Base-by-base conservation (phyloP, 441 rosid genomes). In the Populus hybrid region DNA sequence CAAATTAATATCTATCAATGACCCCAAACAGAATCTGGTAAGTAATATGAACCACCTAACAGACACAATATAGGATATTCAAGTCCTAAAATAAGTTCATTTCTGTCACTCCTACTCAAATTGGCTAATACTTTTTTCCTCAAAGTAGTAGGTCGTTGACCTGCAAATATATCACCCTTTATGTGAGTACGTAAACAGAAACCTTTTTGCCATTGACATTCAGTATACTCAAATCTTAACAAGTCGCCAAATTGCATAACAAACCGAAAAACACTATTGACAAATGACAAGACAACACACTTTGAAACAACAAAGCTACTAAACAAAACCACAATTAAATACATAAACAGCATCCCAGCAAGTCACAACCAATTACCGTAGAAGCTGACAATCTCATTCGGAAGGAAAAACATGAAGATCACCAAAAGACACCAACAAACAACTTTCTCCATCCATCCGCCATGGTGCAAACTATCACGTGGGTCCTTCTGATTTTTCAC, bases 371-470 rank as follows among this genome's bases (percentile, higher is more conserved):
- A 20, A 84, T 82, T 81, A 91, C 99, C 99, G 69, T 93, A 93
- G 79, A 95, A 89, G 87, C 93, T 87, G 82, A 93, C 87, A 77
- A 90, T 76, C 86, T 93, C 98, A 75, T 93, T 95, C 1, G 99
- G 98, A 82, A 95, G 84, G 78, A 95, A 95, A 85, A 95, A 95
- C 93, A 89, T 93, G 24, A 95, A 86, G 82, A 93, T 89, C 53
- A 95, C 94, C 86, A 95, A 70, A 73, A 95, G 82, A 79, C 84
- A 93, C 98, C 97, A 95, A 77, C 86, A 86, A 73, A 95, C 89
- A 7, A 93, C 64, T 82, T 95, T 95, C 88, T 89, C 88, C 99
- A 93, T 95, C 99, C 99, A 95, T 76, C 99, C 98, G 77, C 99
- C 99, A 53, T 92, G 99, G 83, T 95, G 99, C 78, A 95, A 80